Conservation (phyloP, 306 rosid species). For the Bauhinia variegata region DNA sequence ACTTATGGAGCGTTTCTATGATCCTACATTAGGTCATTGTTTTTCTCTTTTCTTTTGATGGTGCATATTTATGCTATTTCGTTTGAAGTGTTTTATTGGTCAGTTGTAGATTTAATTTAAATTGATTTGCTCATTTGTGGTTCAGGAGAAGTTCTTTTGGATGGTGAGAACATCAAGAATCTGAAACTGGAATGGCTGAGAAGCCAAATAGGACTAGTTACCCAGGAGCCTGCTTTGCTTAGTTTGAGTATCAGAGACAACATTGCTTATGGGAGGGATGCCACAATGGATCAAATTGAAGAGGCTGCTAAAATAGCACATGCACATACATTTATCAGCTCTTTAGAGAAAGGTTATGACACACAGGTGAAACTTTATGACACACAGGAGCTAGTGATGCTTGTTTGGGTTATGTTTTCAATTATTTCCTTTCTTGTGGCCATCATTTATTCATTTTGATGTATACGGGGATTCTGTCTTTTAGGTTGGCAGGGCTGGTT, state of each 20-base stretch:
- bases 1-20: conserved; percentile 98
- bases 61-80: conserved; percentile 28
- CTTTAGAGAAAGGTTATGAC: conserved; percentile 77
- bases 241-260: conserved; percentile 97
- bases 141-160: conserved; percentile 99
- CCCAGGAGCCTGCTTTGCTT: conserved; percentile 98
- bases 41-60: conserved; percentile 16
- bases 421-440: conserved; percentile 12
- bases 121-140: conserved; percentile 42
- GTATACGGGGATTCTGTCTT: conserved; percentile 37
- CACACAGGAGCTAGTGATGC: conserved; percentile 18
- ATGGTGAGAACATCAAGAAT: conserved; percentile 96
- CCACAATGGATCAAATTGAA: conserved; percentile 88
- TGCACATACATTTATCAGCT: conserved; percentile 96
- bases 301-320: conserved; percentile 99
- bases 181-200: conserved; percentile 92
- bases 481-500: conserved; percentile 96
- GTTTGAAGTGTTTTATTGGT: conserved; percentile 10
- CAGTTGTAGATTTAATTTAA: conserved; percentile 35
- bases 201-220: conserved; percentile 96
- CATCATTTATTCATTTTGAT: conserved; percentile 20
- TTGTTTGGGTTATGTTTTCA: conserved; percentile 19
- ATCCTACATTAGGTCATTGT: conserved; percentile 88
- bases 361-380: conserved; percentile 76
- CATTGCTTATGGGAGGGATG: conserved; percentile 97